Evolutionary conservation across 805 yeast species (phyloP).

Genomic region (Spathaspora passalidarum): DNA sequence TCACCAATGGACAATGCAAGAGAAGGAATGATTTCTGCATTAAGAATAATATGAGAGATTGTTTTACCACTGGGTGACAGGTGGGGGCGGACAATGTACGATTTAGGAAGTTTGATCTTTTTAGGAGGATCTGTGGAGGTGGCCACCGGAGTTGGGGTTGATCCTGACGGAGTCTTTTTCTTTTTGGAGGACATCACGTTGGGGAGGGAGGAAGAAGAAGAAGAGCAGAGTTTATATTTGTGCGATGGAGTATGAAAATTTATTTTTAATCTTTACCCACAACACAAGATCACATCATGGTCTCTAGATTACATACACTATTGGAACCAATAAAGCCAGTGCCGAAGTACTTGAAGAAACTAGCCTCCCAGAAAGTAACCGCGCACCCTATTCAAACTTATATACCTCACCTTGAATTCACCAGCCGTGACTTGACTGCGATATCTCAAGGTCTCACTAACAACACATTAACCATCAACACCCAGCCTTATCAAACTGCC

Average conservation of each 20-base stretch:
- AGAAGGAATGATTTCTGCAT: conserved; percentile 44
- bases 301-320: neutral
- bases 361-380: neutral
- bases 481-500: neutral
- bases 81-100: conserved; percentile 38
- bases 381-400: conserved; percentile 4
- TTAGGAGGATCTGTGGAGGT: conserved; percentile 20
- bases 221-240: no score
- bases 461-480: neutral
- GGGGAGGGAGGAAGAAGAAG: neutral
- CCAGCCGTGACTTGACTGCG: neutral
- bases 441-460: conserved; percentile 7
- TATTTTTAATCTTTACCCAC: neutral
- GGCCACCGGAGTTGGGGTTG: conserved; percentile 15
- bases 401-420: conserved; percentile 1
- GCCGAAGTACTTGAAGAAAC: neutral
- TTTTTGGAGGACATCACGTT: conserved; percentile 19
- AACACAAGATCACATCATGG: neutral
- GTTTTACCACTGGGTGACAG: conserved; percentile 7
- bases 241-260: neutral
- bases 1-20: conserved; percentile 46
- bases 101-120: conserved; percentile 39
- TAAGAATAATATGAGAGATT: conserved; percentile 35
- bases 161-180: conserved; percentile 19
- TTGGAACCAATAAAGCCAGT: neutral